Percentiles rank a stretch among this genome's conserved stretches.
These are phyloP conservation scores for Drechslerella dactyloides DNA, from an alignment of 2,329 filamentous ascomycete genomes.

Conservation along the genomic window DNA sequence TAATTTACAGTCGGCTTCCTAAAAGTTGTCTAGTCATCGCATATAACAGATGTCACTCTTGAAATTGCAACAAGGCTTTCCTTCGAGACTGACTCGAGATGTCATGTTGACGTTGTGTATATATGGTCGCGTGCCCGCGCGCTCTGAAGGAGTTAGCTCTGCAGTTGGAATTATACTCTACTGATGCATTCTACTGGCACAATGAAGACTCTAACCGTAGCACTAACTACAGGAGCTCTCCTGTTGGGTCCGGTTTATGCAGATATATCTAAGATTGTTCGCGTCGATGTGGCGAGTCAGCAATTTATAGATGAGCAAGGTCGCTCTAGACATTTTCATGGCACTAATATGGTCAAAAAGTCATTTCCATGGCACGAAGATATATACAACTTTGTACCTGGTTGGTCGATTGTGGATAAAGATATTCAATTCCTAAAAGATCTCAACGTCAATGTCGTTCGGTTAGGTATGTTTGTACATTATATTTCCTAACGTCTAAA, in stretches of 20 bases:
- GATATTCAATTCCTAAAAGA: conserved; percentile 48
- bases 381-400: conserved; percentile 29
- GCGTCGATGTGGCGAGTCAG: conserved; percentile 45
- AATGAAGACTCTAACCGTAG: conserved; percentile 15
- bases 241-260: conserved; percentile 26
- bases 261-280: conserved; percentile 43
- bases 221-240: conserved; percentile 5
- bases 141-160: too few species aligned
- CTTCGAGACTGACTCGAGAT: too few species aligned
- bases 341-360: conserved; percentile 50
- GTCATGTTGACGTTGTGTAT: too few species aligned
- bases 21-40: too few species aligned
- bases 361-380: conserved; percentile 45
- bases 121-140: too few species aligned
- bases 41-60: too few species aligned
- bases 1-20: too few species aligned
- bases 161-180: too few species aligned
- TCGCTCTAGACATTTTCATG: conserved; percentile 48
- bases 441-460: conserved; percentile 42
- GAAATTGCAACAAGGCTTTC: too few species aligned
- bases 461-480: conserved; percentile 18
- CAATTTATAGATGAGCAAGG: conserved; percentile 48
- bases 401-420: conserved; percentile 43
- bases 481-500: not conserved
- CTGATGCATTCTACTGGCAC: too few species aligned